phyloP scores from a whole-genome alignment of 2,329 filamentous ascomycete species.

The Hymenoscyphus occultus region DNA sequence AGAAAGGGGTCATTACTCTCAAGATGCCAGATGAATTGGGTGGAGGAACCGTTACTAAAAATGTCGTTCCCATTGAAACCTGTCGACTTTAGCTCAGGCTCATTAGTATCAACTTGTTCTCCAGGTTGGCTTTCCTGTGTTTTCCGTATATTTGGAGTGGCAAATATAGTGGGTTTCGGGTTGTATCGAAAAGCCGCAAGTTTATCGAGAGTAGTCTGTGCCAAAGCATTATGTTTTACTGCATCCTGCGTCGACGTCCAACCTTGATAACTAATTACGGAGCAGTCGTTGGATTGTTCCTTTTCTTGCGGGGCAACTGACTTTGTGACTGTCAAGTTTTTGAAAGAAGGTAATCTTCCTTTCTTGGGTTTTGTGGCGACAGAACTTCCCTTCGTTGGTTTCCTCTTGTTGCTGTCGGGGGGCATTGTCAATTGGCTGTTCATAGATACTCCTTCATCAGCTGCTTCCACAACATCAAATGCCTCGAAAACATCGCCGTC shows the following conservation, averaged over 20 bases:
- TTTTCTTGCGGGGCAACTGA: constrained; percentile 15
- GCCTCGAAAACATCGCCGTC: background rate
- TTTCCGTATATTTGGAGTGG: background rate
- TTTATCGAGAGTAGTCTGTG: constrained; percentile 31
- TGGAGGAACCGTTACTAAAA: background rate
- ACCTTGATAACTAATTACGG: constrained; percentile 23
- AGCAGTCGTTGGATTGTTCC: background rate
- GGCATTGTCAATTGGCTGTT: constrained; percentile 21
- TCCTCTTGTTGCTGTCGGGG: constrained; percentile 18
- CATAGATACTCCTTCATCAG: background rate
- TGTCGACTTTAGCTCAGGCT: background rate
- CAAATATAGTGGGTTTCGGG: background rate
- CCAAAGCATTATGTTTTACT: constrained; percentile 22
- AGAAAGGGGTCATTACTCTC: background rate
- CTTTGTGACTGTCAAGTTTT: constrained; percentile 28
- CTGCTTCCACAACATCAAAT: background rate
- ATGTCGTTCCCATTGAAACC: background rate
- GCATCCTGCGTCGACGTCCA: constrained; percentile 32
- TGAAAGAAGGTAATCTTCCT: constrained; percentile 23
- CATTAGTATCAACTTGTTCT: background rate
- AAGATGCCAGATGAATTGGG: background rate
- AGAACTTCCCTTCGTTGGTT: constrained; percentile 12
- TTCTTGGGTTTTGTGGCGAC: constrained; percentile 10
- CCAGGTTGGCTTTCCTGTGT: background rate
- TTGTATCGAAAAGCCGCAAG: constrained; percentile 27